Evolutionary conservation across 768 basidiomycete genomes (phyloP).

Genomic region (Cystobasidium ongulense): DNA sequence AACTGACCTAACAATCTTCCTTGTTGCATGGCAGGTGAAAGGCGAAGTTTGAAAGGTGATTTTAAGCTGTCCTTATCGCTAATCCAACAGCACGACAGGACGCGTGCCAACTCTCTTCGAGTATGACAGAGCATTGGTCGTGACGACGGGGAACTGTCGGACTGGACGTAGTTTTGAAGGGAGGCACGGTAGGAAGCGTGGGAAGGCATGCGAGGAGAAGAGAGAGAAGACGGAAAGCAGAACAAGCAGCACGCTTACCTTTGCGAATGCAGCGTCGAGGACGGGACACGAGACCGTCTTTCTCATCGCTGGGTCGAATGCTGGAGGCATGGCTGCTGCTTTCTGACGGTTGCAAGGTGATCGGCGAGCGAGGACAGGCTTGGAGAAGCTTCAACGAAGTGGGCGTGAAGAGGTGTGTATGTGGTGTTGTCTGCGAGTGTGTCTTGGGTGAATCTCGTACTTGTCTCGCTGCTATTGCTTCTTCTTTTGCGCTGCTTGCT

Average conservation of each 20-base stretch:
- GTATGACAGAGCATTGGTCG: background rate
- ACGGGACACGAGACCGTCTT: slow-evolving; percentile 25
- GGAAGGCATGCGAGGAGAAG: background rate
- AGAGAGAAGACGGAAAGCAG: background rate
- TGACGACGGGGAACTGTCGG: background rate
- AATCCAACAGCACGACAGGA: no score
- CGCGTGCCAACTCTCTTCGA: no score
- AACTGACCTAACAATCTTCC: no score
- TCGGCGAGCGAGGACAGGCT: background rate
- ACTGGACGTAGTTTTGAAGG: background rate
- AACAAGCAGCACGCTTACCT: slow-evolving; percentile 3
- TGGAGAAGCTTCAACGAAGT: background rate
- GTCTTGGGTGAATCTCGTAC: background rate
- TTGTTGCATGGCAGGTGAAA: no score
- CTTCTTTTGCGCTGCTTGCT: no score
- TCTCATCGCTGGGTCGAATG: slow-evolving; percentile 7
- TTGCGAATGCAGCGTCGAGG: slow-evolving; percentile 9
- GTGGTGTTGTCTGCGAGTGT: background rate
- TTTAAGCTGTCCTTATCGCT: no score
- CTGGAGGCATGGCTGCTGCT: background rate
- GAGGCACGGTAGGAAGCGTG: background rate
- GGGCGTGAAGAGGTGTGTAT: background rate
- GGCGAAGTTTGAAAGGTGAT: no score
- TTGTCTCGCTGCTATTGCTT: no score
- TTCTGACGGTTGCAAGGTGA: background rate